Base-by-base conservation (phyloP, 2,329 filamentous ascomycete genomes). In the Clarireedia sp. region DNA sequence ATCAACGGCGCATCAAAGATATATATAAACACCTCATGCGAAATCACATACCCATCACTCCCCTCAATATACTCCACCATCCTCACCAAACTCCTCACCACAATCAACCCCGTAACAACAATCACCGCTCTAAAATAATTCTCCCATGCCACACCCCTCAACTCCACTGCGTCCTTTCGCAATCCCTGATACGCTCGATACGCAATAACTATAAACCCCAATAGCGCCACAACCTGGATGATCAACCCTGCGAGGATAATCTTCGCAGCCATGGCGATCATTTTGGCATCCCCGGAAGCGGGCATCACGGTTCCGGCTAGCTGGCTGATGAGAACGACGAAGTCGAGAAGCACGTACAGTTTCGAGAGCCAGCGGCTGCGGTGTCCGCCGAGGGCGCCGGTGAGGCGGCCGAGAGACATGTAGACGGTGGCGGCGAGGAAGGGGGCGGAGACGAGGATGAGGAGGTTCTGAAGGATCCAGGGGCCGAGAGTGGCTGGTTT, bases 341-440 rank as follows among this genome's bases (percentile, higher is more conserved):
- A 65, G 55, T 79, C 77, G 16, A 75, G 76, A 3, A 70, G 57
- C 2, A 80, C 75, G 56, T 79, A 80, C 21, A 79, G 65, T 57
- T 75, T 77, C 16, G 77, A 78, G 8, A 78, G 63, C 72, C 73
- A 76, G 3, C 54, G 69, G 1, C 70, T 66, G 1, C 68, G 62
- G n/a, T 72, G 68, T 2, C 72, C 75, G 19, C 74, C 62, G 6
- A 72, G 63, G 7, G 71, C 63, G 0, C 60, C 55, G 17, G 74
- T 69, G 14, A 75, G 59, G 1, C 73, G 68, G 0, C 71, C 73
- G 16, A 76, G 70, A 9, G 71, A 67, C 74, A 77, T 77, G 64
- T 76, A 77, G 38, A 76, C 72, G 0, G 70, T 70, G 0, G 74
- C 74, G 2, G 74, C 73, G 54, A 71, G 70, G 10, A 77, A 64